Percentiles rank a stretch among this genome's conserved stretches.
phyloP scores from a whole-genome alignment of 1,284 basidiomycete genomes.

The Leccinum subrobustum region DNA sequence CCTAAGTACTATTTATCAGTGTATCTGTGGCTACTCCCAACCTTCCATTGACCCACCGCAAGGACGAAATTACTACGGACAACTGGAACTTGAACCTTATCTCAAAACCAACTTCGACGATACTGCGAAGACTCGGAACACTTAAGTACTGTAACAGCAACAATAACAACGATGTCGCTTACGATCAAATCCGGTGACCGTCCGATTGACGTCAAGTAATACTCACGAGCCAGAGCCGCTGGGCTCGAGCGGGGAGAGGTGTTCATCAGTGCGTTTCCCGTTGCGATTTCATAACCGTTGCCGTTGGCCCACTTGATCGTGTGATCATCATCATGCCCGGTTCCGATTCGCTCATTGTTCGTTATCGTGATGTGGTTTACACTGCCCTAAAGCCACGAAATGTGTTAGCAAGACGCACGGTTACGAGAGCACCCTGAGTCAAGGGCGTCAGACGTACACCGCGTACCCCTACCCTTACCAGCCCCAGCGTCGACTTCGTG shows the following conservation, averaged over 20 bases:
- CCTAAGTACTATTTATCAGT: too few relatives aligned
- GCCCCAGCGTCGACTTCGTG: too few relatives aligned
- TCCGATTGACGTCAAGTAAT: constrained; percentile 40
- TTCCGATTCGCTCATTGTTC: neutral
- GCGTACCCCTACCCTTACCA: too few relatives aligned
- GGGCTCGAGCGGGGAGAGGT: constrained; percentile 53
- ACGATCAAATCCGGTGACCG: constrained; percentile 29
- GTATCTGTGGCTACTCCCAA: too few relatives aligned
- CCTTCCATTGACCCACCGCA: too few relatives aligned
- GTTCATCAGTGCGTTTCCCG: constrained; percentile 63
- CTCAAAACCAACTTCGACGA: constrained; percentile 2
- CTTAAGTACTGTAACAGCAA: neutral
- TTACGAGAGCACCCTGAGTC: constrained; percentile 51
- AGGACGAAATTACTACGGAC: too few relatives aligned
- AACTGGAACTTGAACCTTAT: neutral
- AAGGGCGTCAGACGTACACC: constrained; percentile 38
- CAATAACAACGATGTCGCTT: constrained; percentile 20
- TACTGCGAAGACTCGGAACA: constrained; percentile 2
- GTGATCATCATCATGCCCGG: neutral
- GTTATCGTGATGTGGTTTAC: neutral
- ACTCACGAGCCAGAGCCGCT: constrained; percentile 31
- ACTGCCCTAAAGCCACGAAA: constrained; percentile 53
- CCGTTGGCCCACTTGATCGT: neutral
- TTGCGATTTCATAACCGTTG: neutral
- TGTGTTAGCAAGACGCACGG: constrained; percentile 53